A percentile compares a stretch with the other conserved stretches of the same genome.
Conservation (phyloP, 2,329 filamentous ascomycete species). For the Dactylellina cionopaga region DNA sequence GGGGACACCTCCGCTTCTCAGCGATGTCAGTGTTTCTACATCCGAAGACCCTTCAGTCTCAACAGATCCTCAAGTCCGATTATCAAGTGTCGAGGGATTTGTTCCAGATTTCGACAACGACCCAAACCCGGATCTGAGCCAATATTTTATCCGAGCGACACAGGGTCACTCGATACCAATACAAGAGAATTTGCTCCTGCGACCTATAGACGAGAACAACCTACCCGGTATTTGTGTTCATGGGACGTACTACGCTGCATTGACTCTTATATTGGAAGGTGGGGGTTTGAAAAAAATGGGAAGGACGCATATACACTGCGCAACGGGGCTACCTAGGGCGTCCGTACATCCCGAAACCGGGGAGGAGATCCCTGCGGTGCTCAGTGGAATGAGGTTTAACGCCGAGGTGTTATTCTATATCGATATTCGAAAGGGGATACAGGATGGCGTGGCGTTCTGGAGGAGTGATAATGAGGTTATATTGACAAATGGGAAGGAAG, state of each 20-base stretch:
- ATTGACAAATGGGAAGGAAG: constrained; percentile 69
- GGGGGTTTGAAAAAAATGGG: constrained; percentile 85
- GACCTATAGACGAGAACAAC: constrained; percentile 67
- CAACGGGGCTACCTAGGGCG: constrained; percentile 69
- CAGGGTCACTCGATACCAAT: constrained; percentile 89
- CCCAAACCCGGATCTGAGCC: constrained; percentile 64
- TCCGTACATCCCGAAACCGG: constrained; percentile 42
- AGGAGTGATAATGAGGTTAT: constrained; percentile 80
- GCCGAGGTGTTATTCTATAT: constrained; percentile 82
- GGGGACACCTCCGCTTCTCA: constrained; percentile 55
- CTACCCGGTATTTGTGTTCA: constrained; percentile 79
- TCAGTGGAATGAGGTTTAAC: constrained; percentile 82
- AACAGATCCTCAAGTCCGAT: constrained; percentile 57
- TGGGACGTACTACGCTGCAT: constrained; percentile 86
- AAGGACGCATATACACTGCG: constrained; percentile 90
- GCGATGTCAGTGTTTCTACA: constrained; percentile 53
- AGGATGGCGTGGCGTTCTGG: constrained; percentile 74
- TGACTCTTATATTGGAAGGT: constrained; percentile 76
- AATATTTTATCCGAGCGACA: constrained; percentile 91
- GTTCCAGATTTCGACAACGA: constrained; percentile 57
- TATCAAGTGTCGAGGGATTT: constrained; percentile 60
- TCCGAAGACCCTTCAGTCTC: constrained; percentile 54
- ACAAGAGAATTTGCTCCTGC: constrained; percentile 76
- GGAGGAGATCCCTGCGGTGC: constrained; percentile 63
- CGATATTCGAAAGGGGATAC: constrained; percentile 74